Evolutionary conservation across 768 basidiomycete species (phyloP).

Genomic region (Artomyces pyxidatus): DNA sequence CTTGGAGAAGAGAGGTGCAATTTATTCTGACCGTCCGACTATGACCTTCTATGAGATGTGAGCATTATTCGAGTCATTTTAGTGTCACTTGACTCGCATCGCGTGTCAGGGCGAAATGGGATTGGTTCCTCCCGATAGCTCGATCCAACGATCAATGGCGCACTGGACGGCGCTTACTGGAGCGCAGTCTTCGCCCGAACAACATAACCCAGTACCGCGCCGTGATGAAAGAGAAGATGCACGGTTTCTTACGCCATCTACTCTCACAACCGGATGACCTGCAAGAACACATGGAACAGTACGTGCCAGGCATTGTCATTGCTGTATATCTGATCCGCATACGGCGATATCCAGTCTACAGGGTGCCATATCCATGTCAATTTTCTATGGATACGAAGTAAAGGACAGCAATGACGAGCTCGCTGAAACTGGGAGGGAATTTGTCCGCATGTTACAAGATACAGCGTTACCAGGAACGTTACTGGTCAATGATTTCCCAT

Average conservation of each 20-base stretch:
- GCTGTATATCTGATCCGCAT: neutral
- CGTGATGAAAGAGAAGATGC: neutral
- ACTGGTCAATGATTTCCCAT: neutral
- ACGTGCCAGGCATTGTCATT: neutral
- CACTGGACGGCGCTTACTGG: neutral
- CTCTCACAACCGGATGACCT: neutral
- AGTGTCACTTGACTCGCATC: no score
- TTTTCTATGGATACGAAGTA: neutral
- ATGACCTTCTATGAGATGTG: no score
- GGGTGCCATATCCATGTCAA: neutral
- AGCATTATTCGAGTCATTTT: no score
- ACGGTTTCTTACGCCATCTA: neutral
- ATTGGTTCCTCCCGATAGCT: neutral
- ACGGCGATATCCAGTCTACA: neutral
- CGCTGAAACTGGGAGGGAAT: neutral
- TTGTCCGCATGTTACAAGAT: neutral
- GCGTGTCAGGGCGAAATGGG: no score
- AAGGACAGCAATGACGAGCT: neutral
- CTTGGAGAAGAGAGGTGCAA: no score
- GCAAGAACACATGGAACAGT: neutral
- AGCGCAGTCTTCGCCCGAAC: neutral
- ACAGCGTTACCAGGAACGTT: neutral
- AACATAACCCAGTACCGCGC: neutral
- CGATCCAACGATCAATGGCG: neutral
- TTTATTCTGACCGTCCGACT: no score